phyloP scores from a whole-genome alignment of 108 stramenopile genomes.

The Seminavis robusta region DNA sequence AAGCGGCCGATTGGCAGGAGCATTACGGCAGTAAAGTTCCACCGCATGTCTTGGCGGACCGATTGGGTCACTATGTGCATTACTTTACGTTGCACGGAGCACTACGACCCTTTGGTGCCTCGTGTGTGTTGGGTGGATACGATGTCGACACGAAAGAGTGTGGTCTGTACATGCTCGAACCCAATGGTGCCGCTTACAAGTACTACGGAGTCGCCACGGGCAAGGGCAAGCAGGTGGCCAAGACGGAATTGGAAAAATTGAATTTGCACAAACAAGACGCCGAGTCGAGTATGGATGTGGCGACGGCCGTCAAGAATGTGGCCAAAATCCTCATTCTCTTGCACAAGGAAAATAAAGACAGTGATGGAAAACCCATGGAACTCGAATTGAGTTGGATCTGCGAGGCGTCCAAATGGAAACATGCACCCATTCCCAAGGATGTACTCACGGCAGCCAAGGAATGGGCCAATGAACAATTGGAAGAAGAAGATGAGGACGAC shows the following conservation, averaged over 20 bases:
- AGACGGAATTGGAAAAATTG: slow-evolving; percentile 99
- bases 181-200: slow-evolving; percentile 81
- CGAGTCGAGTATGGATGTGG: slow-evolving; percentile 15
- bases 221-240: slow-evolving; percentile 96
- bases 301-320: slow-evolving; percentile 94
- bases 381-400: slow-evolving; percentile 96
- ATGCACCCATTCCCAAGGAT: slow-evolving; percentile 85
- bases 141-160: slow-evolving; percentile 81
- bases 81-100: slow-evolving; percentile 98
- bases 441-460: slow-evolving; percentile 61
- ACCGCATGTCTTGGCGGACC: slow-evolving; percentile 79
- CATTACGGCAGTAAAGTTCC: slow-evolving; percentile 82
- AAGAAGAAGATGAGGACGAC: slow-evolving; percentile 81
- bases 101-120: slow-evolving; percentile 94
- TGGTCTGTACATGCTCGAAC: slow-evolving; percentile 93
- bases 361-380: slow-evolving; percentile 90
- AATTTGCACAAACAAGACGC: slow-evolving; percentile 54
- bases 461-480: slow-evolving; percentile 90
- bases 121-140: slow-evolving; percentile 85
- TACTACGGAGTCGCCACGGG: slow-evolving; percentile 97
- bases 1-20: slow-evolving; percentile 84
- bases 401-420: slow-evolving; percentile 84
- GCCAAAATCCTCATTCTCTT: slow-evolving; percentile 91
- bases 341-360: slow-evolving; percentile 91
- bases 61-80: slow-evolving; percentile 91